Evolutionary conservation across 2,329 filamentous ascomycete species (phyloP).

Genomic region (Fusarium succisae): DNA sequence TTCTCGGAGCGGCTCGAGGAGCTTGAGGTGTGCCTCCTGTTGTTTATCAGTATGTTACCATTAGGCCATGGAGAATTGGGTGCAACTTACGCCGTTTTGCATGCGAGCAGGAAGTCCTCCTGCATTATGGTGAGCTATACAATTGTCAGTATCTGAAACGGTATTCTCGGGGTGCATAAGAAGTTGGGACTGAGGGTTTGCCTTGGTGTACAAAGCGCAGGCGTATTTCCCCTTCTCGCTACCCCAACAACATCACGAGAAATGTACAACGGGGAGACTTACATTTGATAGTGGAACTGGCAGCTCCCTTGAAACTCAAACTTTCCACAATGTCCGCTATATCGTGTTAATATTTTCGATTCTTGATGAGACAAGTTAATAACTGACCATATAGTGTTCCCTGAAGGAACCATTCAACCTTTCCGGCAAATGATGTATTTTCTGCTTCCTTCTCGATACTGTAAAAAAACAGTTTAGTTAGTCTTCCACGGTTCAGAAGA

Average conservation of each 20-base stretch:
- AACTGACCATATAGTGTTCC: neutral
- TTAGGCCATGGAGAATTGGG: neutral
- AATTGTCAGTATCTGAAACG: neutral
- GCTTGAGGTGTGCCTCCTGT: conserved; percentile 40
- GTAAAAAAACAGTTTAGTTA: neutral
- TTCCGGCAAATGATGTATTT: neutral
- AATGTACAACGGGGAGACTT: neutral
- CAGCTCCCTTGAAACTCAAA: conserved; percentile 28
- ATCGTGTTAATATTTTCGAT: neutral
- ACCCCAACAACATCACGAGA: neutral
- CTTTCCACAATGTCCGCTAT: neutral
- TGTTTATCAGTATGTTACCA: conserved; percentile 15
- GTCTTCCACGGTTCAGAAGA: neutral
- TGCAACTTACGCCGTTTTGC: conserved; percentile 20
- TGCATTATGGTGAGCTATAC: neutral
- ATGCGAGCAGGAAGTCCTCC: conserved; percentile 32
- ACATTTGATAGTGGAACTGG: conserved; percentile 2
- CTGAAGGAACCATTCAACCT: neutral
- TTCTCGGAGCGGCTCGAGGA: conserved; percentile 51
- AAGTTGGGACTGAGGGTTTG: neutral
- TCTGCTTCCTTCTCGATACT: neutral
- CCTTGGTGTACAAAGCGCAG: neutral
- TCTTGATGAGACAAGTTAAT: neutral
- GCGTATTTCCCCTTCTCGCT: neutral
- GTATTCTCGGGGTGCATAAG: neutral